These are phyloP conservation scores for Hypoxylon lienhwacheense DNA, from an alignment of 495 filamentous ascomycete genomes.

Conservation along the genomic window DNA sequence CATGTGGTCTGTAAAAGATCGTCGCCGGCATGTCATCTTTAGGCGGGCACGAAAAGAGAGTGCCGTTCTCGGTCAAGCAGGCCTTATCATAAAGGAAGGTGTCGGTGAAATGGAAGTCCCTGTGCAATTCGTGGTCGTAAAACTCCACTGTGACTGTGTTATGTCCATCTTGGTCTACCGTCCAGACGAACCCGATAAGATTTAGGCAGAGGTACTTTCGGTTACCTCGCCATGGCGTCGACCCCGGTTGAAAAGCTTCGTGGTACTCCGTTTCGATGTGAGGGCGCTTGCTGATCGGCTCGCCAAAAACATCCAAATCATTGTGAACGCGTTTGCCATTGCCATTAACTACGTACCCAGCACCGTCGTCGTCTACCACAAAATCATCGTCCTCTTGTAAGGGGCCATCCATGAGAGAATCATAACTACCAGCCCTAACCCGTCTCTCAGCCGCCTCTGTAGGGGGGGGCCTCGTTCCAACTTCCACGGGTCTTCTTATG, in stretches of 20 bases:
- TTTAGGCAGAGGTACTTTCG: slow-evolving; percentile 92
- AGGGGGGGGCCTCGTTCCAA: slow-evolving; percentile 45
- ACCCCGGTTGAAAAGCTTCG: slow-evolving; percentile 85
- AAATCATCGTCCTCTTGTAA: slow-evolving; percentile 68
- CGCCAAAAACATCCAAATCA: slow-evolving; percentile 43
- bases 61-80: slow-evolving; percentile 80
- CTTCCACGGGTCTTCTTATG: slow-evolving; percentile 55
- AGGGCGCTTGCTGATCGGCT: slow-evolving; percentile 47
- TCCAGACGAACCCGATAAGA: slow-evolving; percentile 93
- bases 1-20: slow-evolving; percentile 95
- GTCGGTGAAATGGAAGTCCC: slow-evolving; percentile 97
- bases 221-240: slow-evolving; percentile 93
- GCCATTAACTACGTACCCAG: slow-evolving; percentile 75
- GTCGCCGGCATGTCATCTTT: slow-evolving; percentile 68
- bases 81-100: slow-evolving; percentile 94
- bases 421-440: slow-evolving; percentile 46
- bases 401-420: slow-evolving; percentile 56
- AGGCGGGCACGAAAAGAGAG: slow-evolving; percentile 82
- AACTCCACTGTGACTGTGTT: slow-evolving; percentile 97
- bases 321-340: slow-evolving; percentile 68
- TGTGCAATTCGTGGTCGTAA: slow-evolving; percentile 86
- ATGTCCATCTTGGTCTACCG: slow-evolving; percentile 91
- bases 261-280: slow-evolving; percentile 70
- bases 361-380: slow-evolving; percentile 93
- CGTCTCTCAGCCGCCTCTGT: background rate